Conservation (phyloP, 306 rosid genomes). For the apple (Malus domestica) region ASM211411v1 NC_041794.1:35908501-35909000, state of each 20-base stretch:
- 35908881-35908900: too few relatives aligned
- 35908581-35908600: background rate
- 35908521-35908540: too few relatives aligned
- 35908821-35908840: conserved; percentile 4
- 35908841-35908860: background rate
- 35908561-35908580: background rate
- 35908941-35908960: background rate
- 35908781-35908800: conserved; percentile 60
- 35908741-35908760: conserved; percentile 78
- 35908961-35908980: background rate
- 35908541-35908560: background rate
- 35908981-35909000: background rate
- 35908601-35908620: background rate
- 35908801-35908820: background rate
- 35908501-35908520: too few relatives aligned
- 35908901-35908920: too few relatives aligned
- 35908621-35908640: background rate
- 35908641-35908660: conserved; percentile 8
- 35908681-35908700: background rate
- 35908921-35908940: too few relatives aligned
- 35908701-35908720: background rate
- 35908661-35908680: background rate
- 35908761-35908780: conserved; percentile 94
- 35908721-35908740: background rate
- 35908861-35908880: too few relatives aligned